Evolutionary conservation across 2,329 filamentous ascomycete species (phyloP).

Genomic region (Thielaviopsis ethacetica): DNA sequence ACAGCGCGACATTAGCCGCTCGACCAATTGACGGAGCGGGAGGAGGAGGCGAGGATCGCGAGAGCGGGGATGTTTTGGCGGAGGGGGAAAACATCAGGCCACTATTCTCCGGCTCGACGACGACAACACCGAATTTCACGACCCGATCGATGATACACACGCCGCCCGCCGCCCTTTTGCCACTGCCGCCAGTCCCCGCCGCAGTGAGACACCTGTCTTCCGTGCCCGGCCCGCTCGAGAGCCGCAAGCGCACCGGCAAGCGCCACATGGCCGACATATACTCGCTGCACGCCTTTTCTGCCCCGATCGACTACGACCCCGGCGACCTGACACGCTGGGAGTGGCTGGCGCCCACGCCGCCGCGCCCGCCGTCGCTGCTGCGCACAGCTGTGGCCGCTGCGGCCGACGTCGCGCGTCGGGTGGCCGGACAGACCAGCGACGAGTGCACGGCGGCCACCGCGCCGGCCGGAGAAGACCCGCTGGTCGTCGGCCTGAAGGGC

Average conservation of each 20-base stretch:
- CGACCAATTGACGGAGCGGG: too few species aligned
- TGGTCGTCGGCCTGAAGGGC: not conserved
- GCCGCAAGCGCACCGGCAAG: constrained; percentile 34
- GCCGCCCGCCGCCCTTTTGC: too few species aligned
- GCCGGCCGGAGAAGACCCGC: not conserved
- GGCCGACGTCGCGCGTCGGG: not conserved
- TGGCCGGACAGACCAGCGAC: too few species aligned
- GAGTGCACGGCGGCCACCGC: too few species aligned
- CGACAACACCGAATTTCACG: too few species aligned
- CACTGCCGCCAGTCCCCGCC: too few species aligned
- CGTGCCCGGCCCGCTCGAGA: constrained; percentile 38
- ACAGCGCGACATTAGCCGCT: too few species aligned
- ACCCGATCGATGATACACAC: too few species aligned
- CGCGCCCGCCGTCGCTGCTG: not conserved
- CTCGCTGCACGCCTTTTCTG: constrained; percentile 22
- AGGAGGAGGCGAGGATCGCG: too few species aligned
- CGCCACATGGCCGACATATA: constrained; percentile 36
- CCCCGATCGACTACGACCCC: constrained; percentile 23
- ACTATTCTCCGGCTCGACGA: too few species aligned
- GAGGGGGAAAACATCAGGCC: too few species aligned
- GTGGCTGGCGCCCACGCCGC: constrained; percentile 32
- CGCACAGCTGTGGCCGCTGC: not conserved
- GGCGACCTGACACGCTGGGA: constrained; percentile 30
- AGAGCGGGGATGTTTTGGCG: too few species aligned
- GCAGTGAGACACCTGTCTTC: constrained; percentile 22